Conservation (phyloP, 2,329 filamentous ascomycete species). For the Chalara sp. region DNA sequence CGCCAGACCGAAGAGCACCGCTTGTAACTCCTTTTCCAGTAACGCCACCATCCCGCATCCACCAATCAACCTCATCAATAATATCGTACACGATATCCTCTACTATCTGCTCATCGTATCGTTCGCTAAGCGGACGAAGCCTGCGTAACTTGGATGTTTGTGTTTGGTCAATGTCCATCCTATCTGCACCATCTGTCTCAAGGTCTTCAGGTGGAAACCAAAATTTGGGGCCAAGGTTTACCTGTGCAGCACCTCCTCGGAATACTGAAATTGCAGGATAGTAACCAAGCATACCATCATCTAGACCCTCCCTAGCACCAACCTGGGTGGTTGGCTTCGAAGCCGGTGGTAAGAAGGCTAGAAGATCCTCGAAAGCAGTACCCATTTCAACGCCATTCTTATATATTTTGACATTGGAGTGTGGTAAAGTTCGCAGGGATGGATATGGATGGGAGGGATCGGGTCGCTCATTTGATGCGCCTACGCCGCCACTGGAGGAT, state of each 20-base stretch:
- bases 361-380: slow-evolving; percentile 78
- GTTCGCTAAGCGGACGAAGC: slow-evolving; percentile 61
- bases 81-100: slow-evolving; percentile 93
- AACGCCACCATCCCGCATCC: slow-evolving; percentile 50
- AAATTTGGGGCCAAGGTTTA: slow-evolving; percentile 91
- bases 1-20: slow-evolving; percentile 13
- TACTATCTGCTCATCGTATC: slow-evolving; percentile 87
- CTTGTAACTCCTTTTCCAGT: slow-evolving; percentile 18
- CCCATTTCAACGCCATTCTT: slow-evolving; percentile 87
- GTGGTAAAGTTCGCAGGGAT: slow-evolving; percentile 78
- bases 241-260: slow-evolving; percentile 81
- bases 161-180: slow-evolving; percentile 41
- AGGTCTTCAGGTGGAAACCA: slow-evolving; percentile 71
- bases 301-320: slow-evolving; percentile 77
- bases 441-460: slow-evolving; percentile 66
- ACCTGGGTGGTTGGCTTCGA: slow-evolving; percentile 66
- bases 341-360: slow-evolving; percentile 87
- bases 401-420: slow-evolving; percentile 81
- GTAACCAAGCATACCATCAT: slow-evolving; percentile 93
- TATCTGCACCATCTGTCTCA: slow-evolving; percentile 34
- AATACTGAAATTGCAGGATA: slow-evolving; percentile 92
- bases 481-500: slow-evolving; percentile 29
- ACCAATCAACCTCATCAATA: slow-evolving; percentile 90
- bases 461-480: slow-evolving; percentile 43
- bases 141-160: slow-evolving; percentile 18